Base-by-base conservation (phyloP, 371 early-diverging fungal species). In the Mucor indicus region DNA sequence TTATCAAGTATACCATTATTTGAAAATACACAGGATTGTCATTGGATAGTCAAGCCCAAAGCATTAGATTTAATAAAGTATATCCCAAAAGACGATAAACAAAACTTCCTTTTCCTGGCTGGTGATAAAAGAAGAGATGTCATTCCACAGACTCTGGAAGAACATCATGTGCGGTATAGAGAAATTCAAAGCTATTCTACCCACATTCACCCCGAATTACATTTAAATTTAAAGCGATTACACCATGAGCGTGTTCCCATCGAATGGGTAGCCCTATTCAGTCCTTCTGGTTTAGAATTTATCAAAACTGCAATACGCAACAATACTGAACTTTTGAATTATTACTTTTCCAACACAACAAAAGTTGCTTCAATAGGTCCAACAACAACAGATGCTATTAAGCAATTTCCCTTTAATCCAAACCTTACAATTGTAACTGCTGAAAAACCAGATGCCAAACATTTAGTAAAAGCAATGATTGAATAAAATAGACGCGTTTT, bases 71-170 rank as follows among this genome's bases (percentile, higher is more conserved):
- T 84, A 2, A 62, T 69, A 9, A 41, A 53, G 9, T 21, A 53
- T 8, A 61, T 83, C 4, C n/a, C n/a, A n/a, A n/a, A 33, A 13
- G 13, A 33, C 4, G 4, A 13, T 9, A 33, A 33, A 4, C 13
- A 1, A 31, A 17, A 22, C 19, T 27, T 75, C 7, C 44, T 83
- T 13, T 80, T 83, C 44, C 54, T 83, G 17, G 70, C 75, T 2
- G 84, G 84, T 1, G 81, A 81, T 33, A 84, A 84, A 51, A 60
- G 75, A 21, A 63, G 79, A 4, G 73, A 76, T 44, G 57, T 67
- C 20, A 51, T 84, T 20, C 74, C 78, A 0, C 31, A 46, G 9
- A 25, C 45, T 9, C 56, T 81, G 12, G 24, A 31, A 2, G 50
- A 52, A 4, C 61, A 59, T 2, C 44, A 53, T 8, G 53, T 77